phyloP scores from a whole-genome alignment of 1,284 basidiomycete species.

The Chalciporus sp. region DNA sequence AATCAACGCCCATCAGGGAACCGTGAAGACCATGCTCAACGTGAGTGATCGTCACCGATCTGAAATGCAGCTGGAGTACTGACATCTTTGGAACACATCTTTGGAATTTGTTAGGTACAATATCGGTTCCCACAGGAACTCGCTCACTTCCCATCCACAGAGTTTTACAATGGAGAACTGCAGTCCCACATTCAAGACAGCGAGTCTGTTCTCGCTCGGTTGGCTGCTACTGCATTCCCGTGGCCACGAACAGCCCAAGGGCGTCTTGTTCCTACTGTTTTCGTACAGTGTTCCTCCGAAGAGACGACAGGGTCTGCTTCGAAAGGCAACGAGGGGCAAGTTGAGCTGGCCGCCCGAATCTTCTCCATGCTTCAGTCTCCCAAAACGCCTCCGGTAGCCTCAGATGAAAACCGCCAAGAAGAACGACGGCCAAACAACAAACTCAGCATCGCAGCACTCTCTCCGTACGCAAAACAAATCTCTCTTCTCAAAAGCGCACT shows the following conservation, averaged over 20 bases:
- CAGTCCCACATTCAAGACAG: conserved; percentile 48
- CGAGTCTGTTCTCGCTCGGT: conserved; percentile 40
- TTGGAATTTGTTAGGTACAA: conserved; percentile 43
- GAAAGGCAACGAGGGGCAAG: conserved; percentile 62
- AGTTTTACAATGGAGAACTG: conserved; percentile 60
- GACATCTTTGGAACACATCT: too few relatives aligned
- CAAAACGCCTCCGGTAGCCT: neutral
- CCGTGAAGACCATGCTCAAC: conserved; percentile 62
- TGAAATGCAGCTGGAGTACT: neutral
- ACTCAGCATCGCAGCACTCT: conserved; percentile 53
- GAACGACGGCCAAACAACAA: neutral
- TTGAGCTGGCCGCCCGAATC: conserved; percentile 42
- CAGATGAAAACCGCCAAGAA: conserved; percentile 2
- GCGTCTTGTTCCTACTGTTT: conserved; percentile 50
- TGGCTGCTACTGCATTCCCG: conserved; percentile 50
- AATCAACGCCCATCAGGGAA: conserved; percentile 35
- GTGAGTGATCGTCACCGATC: conserved; percentile 33
- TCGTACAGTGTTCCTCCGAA: conserved; percentile 56
- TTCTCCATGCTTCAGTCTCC: conserved; percentile 24
- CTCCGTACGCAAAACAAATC: conserved; percentile 62
- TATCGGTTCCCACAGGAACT: conserved; percentile 62
- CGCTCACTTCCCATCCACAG: conserved; percentile 59
- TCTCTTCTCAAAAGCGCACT: conserved; percentile 45
- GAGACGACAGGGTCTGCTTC: conserved; percentile 62
- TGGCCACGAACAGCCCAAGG: conserved; percentile 47